Base-by-base conservation (phyloP, 2,329 filamentous ascomycete species). In the Apiospora marii region DNA sequence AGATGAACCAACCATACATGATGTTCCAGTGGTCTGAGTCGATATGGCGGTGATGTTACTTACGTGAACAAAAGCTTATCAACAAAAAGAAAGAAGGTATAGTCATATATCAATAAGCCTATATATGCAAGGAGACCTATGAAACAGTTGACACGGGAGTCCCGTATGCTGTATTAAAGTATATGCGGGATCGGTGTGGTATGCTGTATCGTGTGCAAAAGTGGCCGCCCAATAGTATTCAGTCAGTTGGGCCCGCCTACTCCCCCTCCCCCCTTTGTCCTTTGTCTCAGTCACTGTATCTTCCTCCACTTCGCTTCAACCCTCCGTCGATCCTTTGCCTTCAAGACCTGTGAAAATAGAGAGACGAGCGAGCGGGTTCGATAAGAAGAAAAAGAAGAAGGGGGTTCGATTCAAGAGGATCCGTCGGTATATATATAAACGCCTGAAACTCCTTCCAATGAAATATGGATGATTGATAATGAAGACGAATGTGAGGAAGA, bases 401-500 rank as follows among this genome's bases (percentile, higher is more conserved):
- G 37, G 37, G 37, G 10, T 10, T 41, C 37, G 37, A 41, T 41
- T 10, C 37, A 41, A 41, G 37, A 41, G 37, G 30, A n/a, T 41
- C 34, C 51, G 53, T 64, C 34, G 58, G 58, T 41, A 41, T 64
- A 41, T 43, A 70, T 37, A 41, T 16, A 58, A 58, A 70, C 69
- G 61, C 69, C 69, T 53, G 5, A 12, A 70, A 70, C 69, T 70
- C 69, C 69, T 70, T 19, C 69, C 48, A 70, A 53, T 49, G 48
- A 27, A 30, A 43, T 34, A 34, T 30, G 24, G 46, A 69, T 51
- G 27, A 24, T 24, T 41, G 37, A 41, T 41, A 10, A 41, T 46
- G 43, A 49, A 43, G 12, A 61, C 44, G 30, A 64, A 19, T 13
- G 8, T 10, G 30, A 34, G 12, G 19, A 34, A 34, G 34, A n/a